phyloP scores from a whole-genome alignment of 73 alveolate species.

The Tetrahymena borealis region DNA sequence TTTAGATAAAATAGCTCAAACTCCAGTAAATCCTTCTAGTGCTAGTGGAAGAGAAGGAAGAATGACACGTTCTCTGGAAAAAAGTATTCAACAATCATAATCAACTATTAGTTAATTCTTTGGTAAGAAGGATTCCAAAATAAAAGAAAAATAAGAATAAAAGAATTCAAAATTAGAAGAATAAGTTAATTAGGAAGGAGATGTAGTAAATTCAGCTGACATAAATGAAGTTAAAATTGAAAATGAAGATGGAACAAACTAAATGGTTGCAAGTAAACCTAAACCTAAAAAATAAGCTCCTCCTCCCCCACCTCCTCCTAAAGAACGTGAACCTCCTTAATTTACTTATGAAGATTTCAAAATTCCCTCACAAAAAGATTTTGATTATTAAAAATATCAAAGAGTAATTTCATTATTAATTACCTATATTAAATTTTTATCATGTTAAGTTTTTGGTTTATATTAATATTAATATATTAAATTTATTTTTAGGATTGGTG shows the following conservation, averaged over 20 bases:
- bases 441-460: not conserved
- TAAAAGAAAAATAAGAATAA: not conserved
- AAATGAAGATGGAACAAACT: not conserved
- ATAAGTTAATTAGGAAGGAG: not conserved
- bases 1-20: not conserved
- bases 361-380: not conserved
- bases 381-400: not conserved
- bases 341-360: not conserved
- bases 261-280: not conserved
- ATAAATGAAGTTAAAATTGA: not conserved
- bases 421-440: not conserved
- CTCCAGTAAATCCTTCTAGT: not conserved
- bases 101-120: not conserved
- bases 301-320: not conserved
- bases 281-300: not conserved
- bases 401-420: not conserved
- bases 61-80: not conserved
- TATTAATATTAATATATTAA: not conserved
- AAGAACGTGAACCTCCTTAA: not conserved
- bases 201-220: not conserved
- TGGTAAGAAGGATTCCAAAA: not conserved
- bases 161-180: not conserved
- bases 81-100: not conserved
- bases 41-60: not conserved
- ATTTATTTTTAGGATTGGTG: constrained; percentile 43